Evolutionary conservation across 768 basidiomycete species (phyloP).

Genomic region (Suillus subluteus): DNA sequence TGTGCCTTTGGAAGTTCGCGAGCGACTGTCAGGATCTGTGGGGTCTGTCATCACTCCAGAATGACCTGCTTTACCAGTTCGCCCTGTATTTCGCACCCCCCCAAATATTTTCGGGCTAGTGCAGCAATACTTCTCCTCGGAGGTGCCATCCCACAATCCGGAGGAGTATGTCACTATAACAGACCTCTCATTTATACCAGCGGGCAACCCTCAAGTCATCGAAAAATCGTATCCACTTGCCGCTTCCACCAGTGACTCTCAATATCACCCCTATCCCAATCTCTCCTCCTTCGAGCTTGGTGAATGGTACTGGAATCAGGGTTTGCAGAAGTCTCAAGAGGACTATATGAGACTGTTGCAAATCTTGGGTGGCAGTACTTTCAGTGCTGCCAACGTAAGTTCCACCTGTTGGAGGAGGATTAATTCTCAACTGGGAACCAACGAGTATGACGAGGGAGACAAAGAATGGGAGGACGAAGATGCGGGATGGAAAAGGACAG

Average conservation of each 20-base stretch:
- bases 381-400: no score
- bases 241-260: neutral
- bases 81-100: neutral
- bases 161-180: neutral
- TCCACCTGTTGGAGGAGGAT: neutral
- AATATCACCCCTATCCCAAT: neutral
- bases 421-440: neutral
- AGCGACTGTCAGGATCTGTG: neutral
- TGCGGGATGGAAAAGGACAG: no score
- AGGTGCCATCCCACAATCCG: neutral
- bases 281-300: no score
- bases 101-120: neutral
- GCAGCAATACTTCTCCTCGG: neutral
- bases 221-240: neutral
- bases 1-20: neutral
- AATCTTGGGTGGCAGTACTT: no score
- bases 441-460: neutral
- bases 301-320: no score
- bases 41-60: neutral
- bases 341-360: no score
- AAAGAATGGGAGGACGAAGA: no score
- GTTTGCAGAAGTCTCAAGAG: neutral
- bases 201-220: neutral
- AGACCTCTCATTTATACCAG: neutral
- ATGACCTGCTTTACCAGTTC: neutral